Evolutionary conservation across 2,329 filamentous ascomycete genomes (phyloP).

Genomic region (Eurotiales sp.): DNA sequence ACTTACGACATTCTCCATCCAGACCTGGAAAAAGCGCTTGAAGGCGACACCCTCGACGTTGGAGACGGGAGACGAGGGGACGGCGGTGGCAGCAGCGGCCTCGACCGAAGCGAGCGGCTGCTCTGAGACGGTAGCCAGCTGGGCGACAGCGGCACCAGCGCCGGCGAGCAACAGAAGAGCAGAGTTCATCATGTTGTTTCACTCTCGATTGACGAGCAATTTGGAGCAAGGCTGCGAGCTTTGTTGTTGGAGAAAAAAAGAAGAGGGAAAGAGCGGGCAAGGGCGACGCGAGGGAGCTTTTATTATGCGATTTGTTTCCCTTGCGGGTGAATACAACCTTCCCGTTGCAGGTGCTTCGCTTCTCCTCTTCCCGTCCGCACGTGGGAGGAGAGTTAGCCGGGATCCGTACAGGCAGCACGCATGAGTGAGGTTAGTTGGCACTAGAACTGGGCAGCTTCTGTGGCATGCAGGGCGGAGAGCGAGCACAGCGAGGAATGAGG

Average conservation of each 20-base stretch:
- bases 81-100: slow-evolving; percentile 51
- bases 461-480: slow-evolving; percentile 1
- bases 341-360: too few species aligned
- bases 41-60: slow-evolving; percentile 68
- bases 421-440: too few species aligned
- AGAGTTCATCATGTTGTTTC: slow-evolving; percentile 50
- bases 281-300: slow-evolving; percentile 17
- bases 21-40: slow-evolving; percentile 68
- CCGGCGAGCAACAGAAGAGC: slow-evolving; percentile 23
- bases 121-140: slow-evolving; percentile 24
- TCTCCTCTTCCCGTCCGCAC: slow-evolving; percentile 6
- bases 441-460: too few species aligned
- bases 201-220: slow-evolving; percentile 27
- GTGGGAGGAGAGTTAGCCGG: background rate
- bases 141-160: slow-evolving; percentile 24
- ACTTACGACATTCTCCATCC: slow-evolving; percentile 70
- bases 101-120: slow-evolving; percentile 27
- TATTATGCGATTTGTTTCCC: too few species aligned
- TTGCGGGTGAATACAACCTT: too few species aligned
- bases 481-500: slow-evolving; percentile 1
- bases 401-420: too few species aligned
- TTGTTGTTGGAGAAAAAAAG: slow-evolving; percentile 11
- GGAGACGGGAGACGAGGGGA: slow-evolving; percentile 60
- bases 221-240: background rate
- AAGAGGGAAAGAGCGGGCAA: slow-evolving; percentile 11